Conservation (phyloP, 805 yeast genomes). For the Candida sphagnicola region DNA sequence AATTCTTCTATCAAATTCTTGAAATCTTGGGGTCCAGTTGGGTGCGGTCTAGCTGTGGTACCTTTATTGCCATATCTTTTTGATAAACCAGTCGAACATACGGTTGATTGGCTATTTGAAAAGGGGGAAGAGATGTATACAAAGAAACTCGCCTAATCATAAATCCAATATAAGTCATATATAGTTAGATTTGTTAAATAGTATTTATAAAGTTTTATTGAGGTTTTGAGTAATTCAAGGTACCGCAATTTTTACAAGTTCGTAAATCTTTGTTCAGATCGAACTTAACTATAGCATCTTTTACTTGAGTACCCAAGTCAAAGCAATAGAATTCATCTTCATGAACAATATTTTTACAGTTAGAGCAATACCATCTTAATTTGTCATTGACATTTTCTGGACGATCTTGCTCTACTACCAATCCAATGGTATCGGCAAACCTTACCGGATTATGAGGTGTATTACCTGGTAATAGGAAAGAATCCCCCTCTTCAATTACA, state of each 20-base stretch:
- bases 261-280: slow-evolving; percentile 60
- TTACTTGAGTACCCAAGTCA: slow-evolving; percentile 89
- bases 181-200: not conserved
- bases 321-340: slow-evolving; percentile 69
- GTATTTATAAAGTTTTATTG: slow-evolving; percentile 12
- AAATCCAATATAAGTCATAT: too few relatives aligned
- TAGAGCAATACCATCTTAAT: slow-evolving; percentile 83
- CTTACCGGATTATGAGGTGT: slow-evolving; percentile 89
- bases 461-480: slow-evolving; percentile 81
- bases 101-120: slow-evolving; percentile 59
- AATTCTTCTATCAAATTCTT: slow-evolving; percentile 45
- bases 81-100: slow-evolving; percentile 78
- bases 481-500: slow-evolving; percentile 76
- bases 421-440: slow-evolving; percentile 79
- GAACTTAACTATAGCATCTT: slow-evolving; percentile 70
- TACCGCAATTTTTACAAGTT: slow-evolving; percentile 74
- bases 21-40: slow-evolving; percentile 72
- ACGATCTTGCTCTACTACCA: slow-evolving; percentile 90
- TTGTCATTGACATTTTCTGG: slow-evolving; percentile 68
- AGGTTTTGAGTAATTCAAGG: slow-evolving; percentile 65
- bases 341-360: slow-evolving; percentile 61
- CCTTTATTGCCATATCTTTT: slow-evolving; percentile 75
- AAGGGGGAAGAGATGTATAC: slow-evolving; percentile 37
- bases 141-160: slow-evolving; percentile 4
- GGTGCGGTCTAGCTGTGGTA: slow-evolving; percentile 70